Base-by-base conservation (phyloP, 192 early-diverging fungal genomes). In the Endogone sp. region DNA sequence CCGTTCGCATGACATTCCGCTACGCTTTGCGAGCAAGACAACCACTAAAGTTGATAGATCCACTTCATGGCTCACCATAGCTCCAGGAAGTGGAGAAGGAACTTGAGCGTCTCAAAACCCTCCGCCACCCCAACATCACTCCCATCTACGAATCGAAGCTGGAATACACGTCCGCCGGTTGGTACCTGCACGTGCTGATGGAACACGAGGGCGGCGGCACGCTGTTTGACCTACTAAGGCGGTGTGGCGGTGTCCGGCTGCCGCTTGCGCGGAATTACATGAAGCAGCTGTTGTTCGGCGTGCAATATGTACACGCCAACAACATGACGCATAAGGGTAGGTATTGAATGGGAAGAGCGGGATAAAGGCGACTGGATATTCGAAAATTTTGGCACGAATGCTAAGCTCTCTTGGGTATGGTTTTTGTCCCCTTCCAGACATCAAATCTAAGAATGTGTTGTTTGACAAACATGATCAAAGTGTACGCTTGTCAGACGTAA, bases 311-410 rank as follows among this genome's bases (percentile, higher is more conserved):
- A 28, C 91, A 93, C 56, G 61, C 83, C 1, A 87, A 85, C 10
- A 88, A 87, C 20, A 85, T 91, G 66, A 78, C 88, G 11, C 88
- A 89, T 72, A 86, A 86, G 73, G 79, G 80, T 82, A 66, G 80
- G 4, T 64, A 69, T 65, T 61, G 68, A 3, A 27, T 61, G 13
- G 80, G 73, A 56, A 67, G 78, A 16, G 67, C n/a, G n/a, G n/a
- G n/a, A n/a, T n/a, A n/a, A n/a, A n/a, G n/a, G n/a, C n/a, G n/a
- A n/a, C n/a, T n/a, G n/a, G n/a, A n/a, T n/a, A n/a, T n/a, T n/a
- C n/a, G n/a, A n/a, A n/a, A n/a, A n/a, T n/a, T n/a, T n/a, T n/a
- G n/a, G n/a, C n/a, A n/a, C n/a, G n/a, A n/a, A n/a, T n/a, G n/a
- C n/a, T n/a, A n/a, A n/a, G n/a, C n/a, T n/a, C n/a, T n/a, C n/a